phyloP scores from a whole-genome alignment of 345 rosid species.

The Melaleuca quinquenervia region DNA sequence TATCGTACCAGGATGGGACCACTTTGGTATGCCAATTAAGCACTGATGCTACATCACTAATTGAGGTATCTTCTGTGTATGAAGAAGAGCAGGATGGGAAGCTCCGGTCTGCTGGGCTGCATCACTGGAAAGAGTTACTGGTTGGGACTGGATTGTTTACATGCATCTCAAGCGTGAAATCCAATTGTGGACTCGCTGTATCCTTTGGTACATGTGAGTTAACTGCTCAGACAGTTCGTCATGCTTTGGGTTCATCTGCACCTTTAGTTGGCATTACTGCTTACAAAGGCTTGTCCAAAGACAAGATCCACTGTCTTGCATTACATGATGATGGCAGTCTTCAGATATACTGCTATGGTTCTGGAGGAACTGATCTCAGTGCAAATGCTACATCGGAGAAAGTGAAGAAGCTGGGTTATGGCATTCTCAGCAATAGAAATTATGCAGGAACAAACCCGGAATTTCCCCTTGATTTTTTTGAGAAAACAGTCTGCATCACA shows the following conservation, averaged over 20 bases:
- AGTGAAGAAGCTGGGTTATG: slow-evolving; percentile 76
- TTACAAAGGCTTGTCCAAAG: slow-evolving; percentile 88
- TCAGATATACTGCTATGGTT: slow-evolving; percentile 75
- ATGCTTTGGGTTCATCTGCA: slow-evolving; percentile 68
- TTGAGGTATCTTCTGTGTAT: slow-evolving; percentile 56
- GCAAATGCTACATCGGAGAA: slow-evolving; percentile 67
- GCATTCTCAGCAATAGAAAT: slow-evolving; percentile 73
- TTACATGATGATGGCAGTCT: slow-evolving; percentile 99
- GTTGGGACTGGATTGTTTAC: slow-evolving; percentile 68
- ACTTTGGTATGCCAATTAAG: slow-evolving; percentile 69
- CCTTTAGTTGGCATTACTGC: slow-evolving; percentile 89
- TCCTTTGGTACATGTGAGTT: slow-evolving; percentile 50
- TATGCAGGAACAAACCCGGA: slow-evolving; percentile 79
- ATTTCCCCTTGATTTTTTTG: slow-evolving; percentile 95
- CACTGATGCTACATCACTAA: slow-evolving; percentile 50
- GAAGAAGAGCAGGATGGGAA: slow-evolving; percentile 82
- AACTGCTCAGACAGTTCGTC: slow-evolving; percentile 72
- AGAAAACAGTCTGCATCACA: slow-evolving; percentile 85
- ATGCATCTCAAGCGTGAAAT: slow-evolving; percentile 70
- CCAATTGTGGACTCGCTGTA: slow-evolving; percentile 66
- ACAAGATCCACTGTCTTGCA: slow-evolving; percentile 85
- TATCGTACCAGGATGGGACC: slow-evolving; percentile 85
- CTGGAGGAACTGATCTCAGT: slow-evolving; percentile 48
- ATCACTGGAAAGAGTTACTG: slow-evolving; percentile 85
- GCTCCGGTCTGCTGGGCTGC: slow-evolving; percentile 63